Evolutionary conservation across 2,329 filamentous ascomycete genomes (phyloP).

Genomic region (Truncatella angustata): DNA sequence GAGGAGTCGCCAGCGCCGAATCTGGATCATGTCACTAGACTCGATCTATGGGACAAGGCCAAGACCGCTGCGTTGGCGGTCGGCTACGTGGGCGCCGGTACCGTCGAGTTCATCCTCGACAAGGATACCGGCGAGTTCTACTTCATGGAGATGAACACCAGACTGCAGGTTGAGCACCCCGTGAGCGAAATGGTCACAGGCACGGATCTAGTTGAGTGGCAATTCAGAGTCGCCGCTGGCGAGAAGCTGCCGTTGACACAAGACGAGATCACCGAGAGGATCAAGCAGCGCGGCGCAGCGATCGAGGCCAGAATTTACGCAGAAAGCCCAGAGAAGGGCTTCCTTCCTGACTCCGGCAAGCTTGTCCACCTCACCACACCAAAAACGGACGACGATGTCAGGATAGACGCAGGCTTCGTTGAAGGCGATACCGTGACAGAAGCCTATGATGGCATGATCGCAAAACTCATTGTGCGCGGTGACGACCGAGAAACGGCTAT

Average conservation of each 20-base stretch:
- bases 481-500: slow-evolving; percentile 77
- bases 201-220: slow-evolving; percentile 86
- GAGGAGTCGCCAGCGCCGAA: slow-evolving; percentile 83
- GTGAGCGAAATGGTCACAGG: slow-evolving; percentile 74
- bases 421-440: slow-evolving; percentile 90
- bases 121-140: slow-evolving; percentile 78
- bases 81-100: slow-evolving; percentile 85
- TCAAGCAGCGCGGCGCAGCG: slow-evolving; percentile 75
- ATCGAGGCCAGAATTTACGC: slow-evolving; percentile 97
- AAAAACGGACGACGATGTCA: slow-evolving; percentile 64
- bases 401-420: slow-evolving; percentile 91
- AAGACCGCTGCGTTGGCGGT: slow-evolving; percentile 69
- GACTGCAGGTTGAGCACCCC: slow-evolving; percentile 94
- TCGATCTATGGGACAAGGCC: slow-evolving; percentile 66
- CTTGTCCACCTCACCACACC: slow-evolving; percentile 82
- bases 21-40: slow-evolving; percentile 54
- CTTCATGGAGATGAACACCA: slow-evolving; percentile 81
- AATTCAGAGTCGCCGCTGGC: slow-evolving; percentile 71
- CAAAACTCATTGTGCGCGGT: slow-evolving; percentile 91
- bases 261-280: slow-evolving; percentile 68
- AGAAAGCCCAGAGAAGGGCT: slow-evolving; percentile 87
- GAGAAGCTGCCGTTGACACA: slow-evolving; percentile 57
- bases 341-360: slow-evolving; percentile 89
- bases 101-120: slow-evolving; percentile 88
- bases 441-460: slow-evolving; percentile 98